phyloP scores from a whole-genome alignment of 2,329 filamentous ascomycete genomes.

The Reticulascus tulasneorum region DNA sequence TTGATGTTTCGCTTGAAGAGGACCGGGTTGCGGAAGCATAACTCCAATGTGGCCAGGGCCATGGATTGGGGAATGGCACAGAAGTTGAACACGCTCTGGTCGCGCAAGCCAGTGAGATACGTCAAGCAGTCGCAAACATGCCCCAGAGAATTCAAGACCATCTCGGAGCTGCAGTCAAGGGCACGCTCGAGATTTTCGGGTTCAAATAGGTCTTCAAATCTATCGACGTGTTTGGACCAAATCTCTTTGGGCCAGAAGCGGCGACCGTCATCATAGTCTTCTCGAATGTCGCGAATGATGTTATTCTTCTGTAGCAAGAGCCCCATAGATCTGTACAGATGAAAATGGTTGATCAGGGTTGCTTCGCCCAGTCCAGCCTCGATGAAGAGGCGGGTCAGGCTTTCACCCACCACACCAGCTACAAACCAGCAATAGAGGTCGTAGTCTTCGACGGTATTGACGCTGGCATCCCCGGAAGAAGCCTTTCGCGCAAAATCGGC shows the following conservation, averaged over 20 bases:
- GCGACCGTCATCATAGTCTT: slow-evolving; percentile 82
- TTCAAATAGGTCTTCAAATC: slow-evolving; percentile 85
- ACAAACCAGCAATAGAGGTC: slow-evolving; percentile 12
- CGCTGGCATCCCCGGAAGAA: slow-evolving; percentile 3
- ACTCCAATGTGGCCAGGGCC: slow-evolving; percentile 9
- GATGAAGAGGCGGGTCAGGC: slow-evolving; percentile 39
- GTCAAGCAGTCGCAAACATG: slow-evolving; percentile 89
- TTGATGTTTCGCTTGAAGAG: slow-evolving; percentile 10
- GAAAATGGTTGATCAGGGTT: slow-evolving; percentile 69
- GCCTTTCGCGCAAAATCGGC: slow-evolving; percentile 10
- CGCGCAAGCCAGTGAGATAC: slow-evolving; percentile 66
- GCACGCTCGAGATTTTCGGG: slow-evolving; percentile 73
- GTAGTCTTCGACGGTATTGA: slow-evolving; percentile 11
- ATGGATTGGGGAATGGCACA: slow-evolving; percentile 12
- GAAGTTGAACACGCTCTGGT: slow-evolving; percentile 14
- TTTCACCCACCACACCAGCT: slow-evolving; percentile 12
- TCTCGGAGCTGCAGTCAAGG: slow-evolving; percentile 80
- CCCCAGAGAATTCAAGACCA: slow-evolving; percentile 84
- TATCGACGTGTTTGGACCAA: slow-evolving; percentile 89
- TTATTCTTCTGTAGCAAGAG: slow-evolving; percentile 97
- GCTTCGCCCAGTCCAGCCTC: slow-evolving; percentile 82
- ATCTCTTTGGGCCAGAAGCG: slow-evolving; percentile 94
- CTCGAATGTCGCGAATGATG: slow-evolving; percentile 91
- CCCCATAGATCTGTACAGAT: slow-evolving; percentile 91
- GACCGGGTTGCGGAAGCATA: slow-evolving; percentile 10